phyloP scores from a whole-genome alignment of 2,329 filamentous ascomycete species.

The Pseudogymnoascus sp. region DNA sequence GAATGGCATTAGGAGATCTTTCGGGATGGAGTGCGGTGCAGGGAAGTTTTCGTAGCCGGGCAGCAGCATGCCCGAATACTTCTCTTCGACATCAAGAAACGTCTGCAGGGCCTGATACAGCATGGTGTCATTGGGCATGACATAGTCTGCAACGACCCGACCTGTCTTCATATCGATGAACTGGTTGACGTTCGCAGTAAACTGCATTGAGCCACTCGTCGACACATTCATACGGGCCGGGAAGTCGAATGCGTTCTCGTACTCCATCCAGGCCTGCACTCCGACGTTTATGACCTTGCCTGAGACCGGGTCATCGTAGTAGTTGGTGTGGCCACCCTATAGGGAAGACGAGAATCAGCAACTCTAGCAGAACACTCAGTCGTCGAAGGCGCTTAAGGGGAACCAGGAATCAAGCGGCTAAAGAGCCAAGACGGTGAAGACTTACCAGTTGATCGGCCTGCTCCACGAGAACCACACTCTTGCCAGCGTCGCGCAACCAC shows the following conservation, averaged over 20 bases:
- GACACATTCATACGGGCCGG: conserved; percentile 27
- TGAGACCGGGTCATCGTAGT: conserved; percentile 33
- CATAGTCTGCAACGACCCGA: conserved; percentile 10
- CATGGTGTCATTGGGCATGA: conserved; percentile 9
- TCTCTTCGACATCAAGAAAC: conserved; percentile 15
- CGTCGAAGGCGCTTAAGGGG: not conserved
- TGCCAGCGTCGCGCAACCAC: conserved; percentile 29
- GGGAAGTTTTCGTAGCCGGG: conserved; percentile 9
- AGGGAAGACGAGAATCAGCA: not conserved
- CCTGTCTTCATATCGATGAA: conserved; percentile 29
- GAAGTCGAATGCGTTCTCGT: conserved; percentile 29
- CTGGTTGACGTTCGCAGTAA: conserved; percentile 12
- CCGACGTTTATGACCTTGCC: conserved; percentile 30
- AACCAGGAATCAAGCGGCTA: not conserved
- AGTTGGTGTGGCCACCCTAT: conserved; percentile 40
- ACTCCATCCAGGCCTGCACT: conserved; percentile 19
- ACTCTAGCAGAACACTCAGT: not conserved
- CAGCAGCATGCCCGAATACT: conserved; percentile 19
- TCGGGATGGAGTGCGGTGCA: conserved; percentile 13
- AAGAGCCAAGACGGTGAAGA: not conserved
- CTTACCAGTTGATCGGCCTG: conserved; percentile 24
- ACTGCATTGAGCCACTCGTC: conserved; percentile 25
- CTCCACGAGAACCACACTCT: conserved; percentile 34
- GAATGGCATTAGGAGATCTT: conserved; percentile 18
- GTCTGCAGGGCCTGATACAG: conserved; percentile 9